Evolutionary conservation across 2,329 filamentous ascomycete species (phyloP).

Genomic region (Ploettnerulaceae sp.): DNA sequence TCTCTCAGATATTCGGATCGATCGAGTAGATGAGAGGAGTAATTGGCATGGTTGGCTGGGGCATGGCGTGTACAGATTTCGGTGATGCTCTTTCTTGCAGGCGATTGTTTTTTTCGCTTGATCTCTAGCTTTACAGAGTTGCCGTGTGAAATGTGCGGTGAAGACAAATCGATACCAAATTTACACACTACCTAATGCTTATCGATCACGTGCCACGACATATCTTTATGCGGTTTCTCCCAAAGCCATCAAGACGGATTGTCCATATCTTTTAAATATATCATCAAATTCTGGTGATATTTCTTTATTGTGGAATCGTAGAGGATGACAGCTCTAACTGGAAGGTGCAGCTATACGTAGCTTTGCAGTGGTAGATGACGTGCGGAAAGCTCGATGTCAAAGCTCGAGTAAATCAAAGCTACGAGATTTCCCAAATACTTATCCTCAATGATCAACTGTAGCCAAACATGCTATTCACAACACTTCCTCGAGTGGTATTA

Average conservation of each 20-base stretch:
- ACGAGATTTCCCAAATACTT: no score
- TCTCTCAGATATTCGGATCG: conserved; percentile 29
- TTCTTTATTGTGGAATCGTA: no score
- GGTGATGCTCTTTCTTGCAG: conserved; percentile 23
- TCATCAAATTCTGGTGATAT: no score
- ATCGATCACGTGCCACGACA: background rate
- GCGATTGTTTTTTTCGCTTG: conserved; percentile 23
- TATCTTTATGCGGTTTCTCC: background rate
- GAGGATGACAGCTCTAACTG: no score
- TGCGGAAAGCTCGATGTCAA: no score
- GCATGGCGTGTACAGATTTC: conserved; percentile 21
- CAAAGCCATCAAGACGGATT: no score
- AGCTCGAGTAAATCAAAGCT: no score
- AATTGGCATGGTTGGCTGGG: conserved; percentile 7
- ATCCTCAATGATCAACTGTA: no score
- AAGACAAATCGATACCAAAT: conserved; percentile 25
- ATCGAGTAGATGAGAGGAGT: conserved; percentile 20
- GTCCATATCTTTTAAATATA: no score
- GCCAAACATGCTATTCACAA: conserved; percentile 16
- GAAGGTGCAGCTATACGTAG: no score
- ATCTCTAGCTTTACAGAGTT: conserved; percentile 11
- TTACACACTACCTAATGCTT: background rate
- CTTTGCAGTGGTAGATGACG: no score
- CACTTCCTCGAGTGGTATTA: conserved; percentile 12
- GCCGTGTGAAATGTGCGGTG: conserved; percentile 22